Base-by-base conservation (phyloP, 164 flowering plant species). In the Liquidambar formosana region DNA sequence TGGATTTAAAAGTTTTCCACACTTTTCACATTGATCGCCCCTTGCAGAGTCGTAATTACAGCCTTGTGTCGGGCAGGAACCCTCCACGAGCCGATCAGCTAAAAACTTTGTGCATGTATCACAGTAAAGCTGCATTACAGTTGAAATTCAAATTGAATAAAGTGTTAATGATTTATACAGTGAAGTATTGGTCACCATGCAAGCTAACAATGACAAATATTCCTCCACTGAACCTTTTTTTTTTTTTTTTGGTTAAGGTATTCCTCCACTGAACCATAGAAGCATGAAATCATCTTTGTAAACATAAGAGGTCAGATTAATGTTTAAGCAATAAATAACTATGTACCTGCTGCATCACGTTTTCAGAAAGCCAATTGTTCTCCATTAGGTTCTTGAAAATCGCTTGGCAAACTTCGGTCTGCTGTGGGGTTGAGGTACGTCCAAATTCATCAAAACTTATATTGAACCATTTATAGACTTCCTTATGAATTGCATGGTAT, bases 11-110 rank as follows among this genome's bases (percentile, higher is more conserved):
- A 94, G 85, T 73, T 88, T 86, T 48, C 92, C 90, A 69, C 99
- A 95, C 9, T 89, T 87, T 74, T 93, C 97, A 77, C 99, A 93
- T 65, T 95, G 97, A 77, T 95, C 99, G 11, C 99, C 99, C 65
- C 97, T 78, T 41, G 99, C 99, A 78, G 97, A 87, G 8, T 87
- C 91, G 79, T 95, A 86, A 69, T 82, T 77, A 69, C 99, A 95
- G 52, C 78, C 87, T 71, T 62, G 79, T 38, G 82, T 79, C 10
- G 99, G 99, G 72, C 99, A 95, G 61, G 65, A 71, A 27, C 99
- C 99, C 78, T 95, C 99, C 71, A 93, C 99, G 57, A 91, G 88
- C 33, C 97, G 84, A 61, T 95, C 99, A 46, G 99, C 97, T 70
- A 95, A 80, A 79, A 91, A 95, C 64, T 81, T 85, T 63, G 83